Conservation (phyloP, 2,329 filamentous ascomycete genomes). For the Trichoderma sp. region DNA sequence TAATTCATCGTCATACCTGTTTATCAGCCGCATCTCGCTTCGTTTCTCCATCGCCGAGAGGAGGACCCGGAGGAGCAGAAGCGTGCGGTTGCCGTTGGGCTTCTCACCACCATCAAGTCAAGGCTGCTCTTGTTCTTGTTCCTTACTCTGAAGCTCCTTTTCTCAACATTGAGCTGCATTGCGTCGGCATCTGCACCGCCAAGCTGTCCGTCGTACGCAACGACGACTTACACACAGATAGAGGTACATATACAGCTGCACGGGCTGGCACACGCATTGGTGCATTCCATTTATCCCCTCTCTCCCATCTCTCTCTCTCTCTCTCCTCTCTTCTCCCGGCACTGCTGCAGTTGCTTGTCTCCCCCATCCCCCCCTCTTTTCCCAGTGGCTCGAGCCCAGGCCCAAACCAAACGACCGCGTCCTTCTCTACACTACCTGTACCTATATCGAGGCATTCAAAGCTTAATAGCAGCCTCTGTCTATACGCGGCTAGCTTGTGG, state of each 20-base stretch:
- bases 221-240: slow-evolving; percentile 3
- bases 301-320: neutral
- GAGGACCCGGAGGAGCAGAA: neutral
- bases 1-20: neutral
- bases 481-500: neutral
- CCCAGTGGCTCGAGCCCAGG: neutral
- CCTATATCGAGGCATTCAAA: neutral
- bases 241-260: neutral
- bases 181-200: slow-evolving; percentile 2
- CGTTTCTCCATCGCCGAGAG: slow-evolving; percentile 2
- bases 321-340: neutral
- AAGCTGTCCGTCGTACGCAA: slow-evolving; percentile 6
- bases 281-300: neutral
- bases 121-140: neutral
- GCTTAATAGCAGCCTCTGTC: neutral
- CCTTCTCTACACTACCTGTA: neutral
- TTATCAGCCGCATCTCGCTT: neutral
- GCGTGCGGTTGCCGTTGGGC: neutral
- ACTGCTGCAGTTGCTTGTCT: neutral
- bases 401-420: neutral
- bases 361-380: neutral
- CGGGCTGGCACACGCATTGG: slow-evolving; percentile 1
- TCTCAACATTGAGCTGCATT: neutral
- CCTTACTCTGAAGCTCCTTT: neutral
- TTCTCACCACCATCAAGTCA: neutral